phyloP scores from a whole-genome alignment of 179 eudicot genomes.

The Nepenthes alata region DNA sequence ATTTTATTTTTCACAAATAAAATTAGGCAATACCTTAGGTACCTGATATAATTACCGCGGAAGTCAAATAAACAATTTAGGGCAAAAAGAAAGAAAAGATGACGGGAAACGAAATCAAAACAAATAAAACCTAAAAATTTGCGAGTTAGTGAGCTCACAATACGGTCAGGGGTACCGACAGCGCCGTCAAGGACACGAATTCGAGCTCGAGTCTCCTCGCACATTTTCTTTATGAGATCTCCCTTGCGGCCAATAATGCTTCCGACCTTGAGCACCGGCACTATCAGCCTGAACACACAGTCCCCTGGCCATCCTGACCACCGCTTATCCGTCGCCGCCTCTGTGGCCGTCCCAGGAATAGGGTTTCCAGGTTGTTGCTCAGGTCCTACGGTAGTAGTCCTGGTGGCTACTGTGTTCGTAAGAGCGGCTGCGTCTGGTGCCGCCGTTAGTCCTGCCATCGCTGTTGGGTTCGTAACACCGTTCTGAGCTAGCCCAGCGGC shows the following conservation, averaged over 20 bases:
- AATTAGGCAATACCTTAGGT: no score
- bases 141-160: slow-evolving; percentile 25
- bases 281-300: slow-evolving; percentile 46
- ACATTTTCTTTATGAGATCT: slow-evolving; percentile 61
- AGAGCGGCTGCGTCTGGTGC: no score
- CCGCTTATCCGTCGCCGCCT: slow-evolving; percentile 10
- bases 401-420: no score
- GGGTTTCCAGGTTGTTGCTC: not conserved
- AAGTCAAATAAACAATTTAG: no score
- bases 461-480: no score
- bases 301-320: slow-evolving; percentile 87
- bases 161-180: slow-evolving; percentile 43
- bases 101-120: not conserved
- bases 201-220: slow-evolving; percentile 58
- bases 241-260: slow-evolving; percentile 78
- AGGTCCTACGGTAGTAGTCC: no score
- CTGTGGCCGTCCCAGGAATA: slow-evolving; percentile 7
- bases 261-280: slow-evolving; percentile 60
- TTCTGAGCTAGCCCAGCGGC: not conserved
- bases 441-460: no score
- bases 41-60: no score
- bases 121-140: not conserved
- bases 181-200: slow-evolving; percentile 75
- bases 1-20: no score
- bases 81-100: no score